Base-by-base conservation (phyloP, 176 grass and related monocot genomes). In the Hyparrhenia diplandra region DNA sequence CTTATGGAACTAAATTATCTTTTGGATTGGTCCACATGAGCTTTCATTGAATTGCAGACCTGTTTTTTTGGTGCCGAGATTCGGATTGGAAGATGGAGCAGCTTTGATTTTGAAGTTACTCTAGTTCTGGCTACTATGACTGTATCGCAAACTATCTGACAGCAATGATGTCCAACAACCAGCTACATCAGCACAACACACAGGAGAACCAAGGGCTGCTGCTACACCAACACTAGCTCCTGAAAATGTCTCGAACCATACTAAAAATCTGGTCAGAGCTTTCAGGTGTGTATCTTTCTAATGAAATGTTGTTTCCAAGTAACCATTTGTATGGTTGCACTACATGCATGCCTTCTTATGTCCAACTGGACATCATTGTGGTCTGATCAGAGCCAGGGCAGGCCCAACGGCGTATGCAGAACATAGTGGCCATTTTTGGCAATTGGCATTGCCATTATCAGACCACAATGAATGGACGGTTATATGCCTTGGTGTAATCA, bases 251-350 rank as follows among this genome's bases (percentile, higher is more conserved):
- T 91, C 92, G 34, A 86, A 90, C 59, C 86, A 93, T 74, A 93
- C 96, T 57, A 93, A 94, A 85, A 87, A 93, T 99, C 75, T 99
- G 96, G 96, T 95, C 90, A 3, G 96, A 99, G 45, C 90, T 99
- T 80, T 91, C 90, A 90, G 87, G 96, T 99, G 31, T 41, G 42
- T 82, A 85, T 88, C 24, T 61, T 85, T 85, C 67, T 82, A 31
- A 27, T 41, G 64, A 88, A 82, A 2, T 10, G 58, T 74, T 81
- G 12, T 46, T 79, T 27, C 49, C 54, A 71, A 17, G 6, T 17
- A 69, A 54, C 39, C 59, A 67, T 76, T 35, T 35, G 47, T 71
- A 52, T 83, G 35, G 62, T 59, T 14, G 78, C 74, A 68, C 40
- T 78, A 52, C n/a, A 86, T 69, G 51, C 67, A 80, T 65, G 43